Conservation (phyloP, 257 asterid species). For the Thymus mandschuricus region DNA sequence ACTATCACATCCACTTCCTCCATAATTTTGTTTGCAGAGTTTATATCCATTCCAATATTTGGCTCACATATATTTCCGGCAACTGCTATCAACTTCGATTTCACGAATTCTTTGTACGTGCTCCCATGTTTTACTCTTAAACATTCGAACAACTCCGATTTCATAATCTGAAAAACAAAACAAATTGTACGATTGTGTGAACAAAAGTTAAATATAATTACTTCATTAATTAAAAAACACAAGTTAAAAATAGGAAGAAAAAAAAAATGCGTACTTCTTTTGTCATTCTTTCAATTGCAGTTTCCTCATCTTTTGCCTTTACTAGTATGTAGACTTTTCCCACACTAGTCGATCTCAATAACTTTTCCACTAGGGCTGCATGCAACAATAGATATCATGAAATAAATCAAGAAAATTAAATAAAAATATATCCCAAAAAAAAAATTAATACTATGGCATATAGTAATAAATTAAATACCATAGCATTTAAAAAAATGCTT, state of each 20-base stretch:
- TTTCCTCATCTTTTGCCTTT: conserved; percentile 32
- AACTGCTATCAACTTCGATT: conserved; percentile 44
- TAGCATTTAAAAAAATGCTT: too few relatives aligned
- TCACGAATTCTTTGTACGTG: conserved; percentile 35
- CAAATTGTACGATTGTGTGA: too few relatives aligned
- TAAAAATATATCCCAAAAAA: too few relatives aligned
- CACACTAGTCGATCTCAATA: conserved; percentile 50
- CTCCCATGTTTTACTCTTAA: conserved; percentile 44
- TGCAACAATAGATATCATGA: neutral
- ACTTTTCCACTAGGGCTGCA: conserved; percentile 45
- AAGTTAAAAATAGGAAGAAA: too few relatives aligned
- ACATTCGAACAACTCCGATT: conserved; percentile 44
- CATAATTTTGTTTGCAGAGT: conserved; percentile 28
- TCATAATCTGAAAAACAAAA: conserved; percentile 30
- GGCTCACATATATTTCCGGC: conserved; percentile 51
- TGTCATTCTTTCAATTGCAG: too few relatives aligned
- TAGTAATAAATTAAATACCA: too few relatives aligned
- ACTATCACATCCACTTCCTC: conserved; percentile 48
- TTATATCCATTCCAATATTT: conserved; percentile 53
- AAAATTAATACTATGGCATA: too few relatives aligned
- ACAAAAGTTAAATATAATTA: too few relatives aligned
- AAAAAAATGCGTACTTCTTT: too few relatives aligned
- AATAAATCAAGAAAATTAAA: too few relatives aligned
- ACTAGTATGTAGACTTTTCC: conserved; percentile 47
- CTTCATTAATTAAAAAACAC: too few relatives aligned